phyloP scores from a whole-genome alignment of 345 rosid species.

The Diplotaxis tenuifolia region DNA sequence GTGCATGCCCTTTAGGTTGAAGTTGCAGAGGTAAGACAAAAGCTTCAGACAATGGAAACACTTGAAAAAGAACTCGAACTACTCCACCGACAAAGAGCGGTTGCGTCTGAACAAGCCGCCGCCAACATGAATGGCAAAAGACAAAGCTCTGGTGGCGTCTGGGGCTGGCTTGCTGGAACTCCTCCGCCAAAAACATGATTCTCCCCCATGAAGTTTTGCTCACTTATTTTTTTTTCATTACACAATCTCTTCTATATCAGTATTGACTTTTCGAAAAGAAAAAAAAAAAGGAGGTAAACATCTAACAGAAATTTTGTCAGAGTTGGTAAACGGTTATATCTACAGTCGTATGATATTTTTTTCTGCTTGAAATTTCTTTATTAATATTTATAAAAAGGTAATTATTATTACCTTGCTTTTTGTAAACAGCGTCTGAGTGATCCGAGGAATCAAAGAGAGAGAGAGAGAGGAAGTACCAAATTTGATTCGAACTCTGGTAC shows the following conservation, averaged over 20 bases:
- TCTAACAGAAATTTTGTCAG: neutral
- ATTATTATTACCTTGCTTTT: too few relatives aligned
- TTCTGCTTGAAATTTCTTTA: too few relatives aligned
- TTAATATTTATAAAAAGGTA: too few relatives aligned
- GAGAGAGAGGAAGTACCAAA: neutral
- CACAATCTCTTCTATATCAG: neutral
- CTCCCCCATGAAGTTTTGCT: neutral
- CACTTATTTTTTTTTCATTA: neutral
- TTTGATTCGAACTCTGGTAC: neutral
- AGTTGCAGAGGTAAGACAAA: slow-evolving; percentile 84
- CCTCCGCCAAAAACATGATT: slow-evolving; percentile 39
- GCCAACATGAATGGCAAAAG: slow-evolving; percentile 45
- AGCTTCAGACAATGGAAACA: slow-evolving; percentile 79
- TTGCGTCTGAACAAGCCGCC: slow-evolving; percentile 78
- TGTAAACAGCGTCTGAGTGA: too few relatives aligned
- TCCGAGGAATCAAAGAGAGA: neutral
- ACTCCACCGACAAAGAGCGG: slow-evolving; percentile 79
- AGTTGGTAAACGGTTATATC: neutral
- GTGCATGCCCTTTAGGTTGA: slow-evolving; percentile 72
- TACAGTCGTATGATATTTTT: too few relatives aligned
- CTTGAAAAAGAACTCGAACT: slow-evolving; percentile 81
- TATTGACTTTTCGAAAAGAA: neutral
- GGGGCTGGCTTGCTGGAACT: slow-evolving; percentile 93
- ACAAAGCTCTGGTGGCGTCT: slow-evolving; percentile 80
- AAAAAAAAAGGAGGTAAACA: neutral